phyloP scores from a whole-genome alignment of 1,284 basidiomycete species.

The Rhizoctonia solani region DNA sequence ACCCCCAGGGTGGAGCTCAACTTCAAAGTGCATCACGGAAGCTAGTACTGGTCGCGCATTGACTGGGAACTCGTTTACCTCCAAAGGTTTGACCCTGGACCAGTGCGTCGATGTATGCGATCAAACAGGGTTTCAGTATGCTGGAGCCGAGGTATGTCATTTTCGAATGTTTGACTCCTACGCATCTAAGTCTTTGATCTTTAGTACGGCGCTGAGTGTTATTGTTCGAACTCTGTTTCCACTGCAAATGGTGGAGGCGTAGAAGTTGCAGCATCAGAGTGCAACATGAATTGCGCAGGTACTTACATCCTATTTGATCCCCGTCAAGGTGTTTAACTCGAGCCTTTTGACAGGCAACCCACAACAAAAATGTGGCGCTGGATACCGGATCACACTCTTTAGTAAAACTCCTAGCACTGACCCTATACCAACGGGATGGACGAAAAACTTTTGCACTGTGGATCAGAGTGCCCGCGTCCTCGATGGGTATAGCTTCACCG shows the following conservation, averaged over 20 bases:
- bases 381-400: conserved; percentile 21
- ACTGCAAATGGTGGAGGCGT: conserved; percentile 7
- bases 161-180: not conserved
- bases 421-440: conserved; percentile 16
- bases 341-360: not conserved
- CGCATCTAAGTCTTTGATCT: conserved; percentile 9
- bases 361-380: conserved; percentile 27
- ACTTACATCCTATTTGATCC: conserved; percentile 1
- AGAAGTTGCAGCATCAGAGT: conserved; percentile 23
- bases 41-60: conserved; percentile 18
- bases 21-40: conserved; percentile 18
- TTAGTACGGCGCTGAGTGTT: conserved; percentile 41
- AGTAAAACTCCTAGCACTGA: conserved; percentile 1
- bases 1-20: conserved; percentile 5
- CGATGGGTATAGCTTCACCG: conserved; percentile 16
- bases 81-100: conserved; percentile 14
- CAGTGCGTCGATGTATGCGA: conserved; percentile 29
- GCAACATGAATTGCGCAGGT: conserved; percentile 36
- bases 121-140: conserved; percentile 49
- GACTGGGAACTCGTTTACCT: conserved; percentile 17
- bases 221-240: conserved; percentile 38
- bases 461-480: conserved; percentile 19
- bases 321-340: not conserved
- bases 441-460: conserved; percentile 24
- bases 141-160: conserved; percentile 42